Evolutionary conservation across 257 asterid species (phyloP), one percentile per base, ranked within the genome.

Genomic region (Solanum tacnaense): DNA sequence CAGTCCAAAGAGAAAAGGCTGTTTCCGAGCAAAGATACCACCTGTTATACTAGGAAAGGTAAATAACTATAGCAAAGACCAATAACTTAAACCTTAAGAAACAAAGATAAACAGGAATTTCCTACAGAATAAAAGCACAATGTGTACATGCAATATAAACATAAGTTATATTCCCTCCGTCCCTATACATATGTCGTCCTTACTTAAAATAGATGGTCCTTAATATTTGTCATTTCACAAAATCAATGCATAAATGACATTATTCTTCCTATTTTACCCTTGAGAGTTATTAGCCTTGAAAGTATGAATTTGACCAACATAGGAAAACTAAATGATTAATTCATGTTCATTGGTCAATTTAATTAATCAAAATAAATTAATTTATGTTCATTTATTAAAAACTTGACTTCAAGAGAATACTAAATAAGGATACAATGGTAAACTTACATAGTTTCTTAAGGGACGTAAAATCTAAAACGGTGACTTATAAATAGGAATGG

Each of bases 21-120:
- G 98, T 90, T 93, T 97, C 99, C 92, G 90, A 96, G 87, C 87
- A 94, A 89, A 97, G 92, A 93, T 96, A 97, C 98, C 97, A 97
- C 99, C 99, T 97, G 93, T 88, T 82, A 76, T 83, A 89, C 29
- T 81, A 29, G 70, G 85, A 27, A 81, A 44, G 62, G 41, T 81
- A 29, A 81, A 46, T 46, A 81, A 81, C 29, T 46, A 46, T 49
- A 49, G 41, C 29, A 81, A 81, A 46, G 41, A 81, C 20, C 27
- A 49, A 81, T 46, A 29, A 49, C 70, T 81, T 81, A 49, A 81
- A 81, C 67, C 41, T 29, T 81, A 25, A 49, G 68, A 81, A 49
- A 81, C 23, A 81, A 46, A 81, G 39, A 16, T 27, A 81, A 81
- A 16, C 68, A 27, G 5, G 29, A 81, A 46, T 5, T 18, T 46